phyloP scores from a whole-genome alignment of 345 rosid species.

The Citrus inodora region DNA sequence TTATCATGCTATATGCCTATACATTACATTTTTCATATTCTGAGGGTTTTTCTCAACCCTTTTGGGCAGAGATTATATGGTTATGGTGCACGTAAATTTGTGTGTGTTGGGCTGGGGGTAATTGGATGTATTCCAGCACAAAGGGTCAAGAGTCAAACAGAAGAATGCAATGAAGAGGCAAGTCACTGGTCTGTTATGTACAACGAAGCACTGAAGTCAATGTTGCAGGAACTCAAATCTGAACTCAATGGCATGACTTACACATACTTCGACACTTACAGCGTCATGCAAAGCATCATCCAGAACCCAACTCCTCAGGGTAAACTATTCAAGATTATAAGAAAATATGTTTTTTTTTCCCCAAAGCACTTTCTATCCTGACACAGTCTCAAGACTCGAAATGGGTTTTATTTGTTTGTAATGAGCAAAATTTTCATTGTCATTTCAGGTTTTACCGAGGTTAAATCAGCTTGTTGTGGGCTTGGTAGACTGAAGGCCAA shows the following conservation, averaged over 20 bases:
- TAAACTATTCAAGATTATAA: conserved; percentile 7
- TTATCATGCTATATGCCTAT: too few species aligned
- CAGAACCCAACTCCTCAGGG: conserved; percentile 50
- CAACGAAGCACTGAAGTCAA: conserved; percentile 36
- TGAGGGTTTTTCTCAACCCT: background rate
- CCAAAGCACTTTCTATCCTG: background rate
- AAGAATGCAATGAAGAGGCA: conserved; percentile 40
- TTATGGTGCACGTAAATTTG: conserved; percentile 49
- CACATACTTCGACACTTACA: conserved; percentile 53
- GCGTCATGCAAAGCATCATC: conserved; percentile 32
- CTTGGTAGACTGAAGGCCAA: conserved; percentile 51
- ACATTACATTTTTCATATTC: background rate
- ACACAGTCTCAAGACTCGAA: background rate
- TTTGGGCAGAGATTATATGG: conserved; percentile 13
- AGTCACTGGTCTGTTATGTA: conserved; percentile 43
- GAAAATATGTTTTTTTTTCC: too few species aligned
- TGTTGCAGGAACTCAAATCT: conserved; percentile 36
- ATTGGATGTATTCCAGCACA: conserved; percentile 58
- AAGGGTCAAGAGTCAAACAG: conserved; percentile 36
- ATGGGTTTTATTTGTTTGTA: background rate
- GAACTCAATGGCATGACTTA: conserved; percentile 41
- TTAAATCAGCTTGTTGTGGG: conserved; percentile 80
- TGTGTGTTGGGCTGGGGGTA: conserved; percentile 39
- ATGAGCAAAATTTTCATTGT: background rate
- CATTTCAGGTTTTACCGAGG: conserved; percentile 54